Conservation (phyloP, 345 rosid species). For the Diplotaxis tenuifolia region DNA sequence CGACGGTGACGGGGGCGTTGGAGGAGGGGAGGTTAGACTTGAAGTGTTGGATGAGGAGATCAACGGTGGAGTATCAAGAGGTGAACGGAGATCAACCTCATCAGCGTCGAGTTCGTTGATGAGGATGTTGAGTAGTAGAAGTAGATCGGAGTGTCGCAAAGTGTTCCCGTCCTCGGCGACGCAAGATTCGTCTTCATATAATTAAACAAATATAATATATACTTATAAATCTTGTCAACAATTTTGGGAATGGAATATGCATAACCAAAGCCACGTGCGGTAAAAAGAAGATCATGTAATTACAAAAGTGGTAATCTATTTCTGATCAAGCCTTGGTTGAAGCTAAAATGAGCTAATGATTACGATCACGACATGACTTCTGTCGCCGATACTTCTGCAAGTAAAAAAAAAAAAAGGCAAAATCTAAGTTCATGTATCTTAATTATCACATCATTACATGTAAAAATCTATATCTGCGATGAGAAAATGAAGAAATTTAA, state of each 20-base stretch:
- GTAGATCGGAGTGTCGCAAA: constrained; percentile 50
- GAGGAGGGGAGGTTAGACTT: constrained; percentile 24
- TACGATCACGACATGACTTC: neutral
- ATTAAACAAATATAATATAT: neutral
- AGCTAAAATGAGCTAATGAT: constrained; percentile 17
- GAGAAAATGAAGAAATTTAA: neutral
- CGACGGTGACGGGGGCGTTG: neutral
- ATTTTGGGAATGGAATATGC: constrained; percentile 25
- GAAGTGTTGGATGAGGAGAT: constrained; percentile 36
- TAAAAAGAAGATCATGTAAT: neutral
- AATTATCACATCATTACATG: neutral
- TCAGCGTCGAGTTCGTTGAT: constrained; percentile 45
- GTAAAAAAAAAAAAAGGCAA: constrained; percentile 1
- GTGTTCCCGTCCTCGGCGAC: constrained; percentile 44
- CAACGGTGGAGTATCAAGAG: constrained; percentile 22
- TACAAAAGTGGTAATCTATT: constrained; percentile 2
- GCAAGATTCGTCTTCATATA: constrained; percentile 16
- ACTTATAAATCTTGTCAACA: neutral
- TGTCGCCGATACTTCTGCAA: neutral
- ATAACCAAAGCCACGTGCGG: constrained; percentile 13
- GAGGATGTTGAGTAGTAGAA: constrained; percentile 67
- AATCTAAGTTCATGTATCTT: neutral
- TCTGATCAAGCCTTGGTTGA: constrained; percentile 11
- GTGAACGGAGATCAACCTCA: constrained; percentile 24
- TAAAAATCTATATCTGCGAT: neutral